Evolutionary conservation across 179 eudicot species (phyloP).

Genomic region (Corrigiola litoralis): DNA sequence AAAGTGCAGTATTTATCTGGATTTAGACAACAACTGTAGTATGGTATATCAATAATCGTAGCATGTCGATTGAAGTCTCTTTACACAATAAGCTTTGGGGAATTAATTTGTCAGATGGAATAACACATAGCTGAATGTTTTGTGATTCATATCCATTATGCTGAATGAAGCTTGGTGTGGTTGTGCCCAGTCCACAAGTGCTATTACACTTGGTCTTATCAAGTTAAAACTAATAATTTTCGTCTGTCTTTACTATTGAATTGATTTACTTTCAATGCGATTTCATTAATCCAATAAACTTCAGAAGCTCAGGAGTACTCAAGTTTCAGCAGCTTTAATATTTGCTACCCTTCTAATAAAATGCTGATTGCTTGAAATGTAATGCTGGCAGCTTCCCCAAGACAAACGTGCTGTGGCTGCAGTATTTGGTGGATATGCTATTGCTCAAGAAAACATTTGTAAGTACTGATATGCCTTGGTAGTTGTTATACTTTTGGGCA

Average conservation of each 20-base stretch:
- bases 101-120: background rate
- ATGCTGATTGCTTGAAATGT: conserved; percentile 1
- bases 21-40: background rate
- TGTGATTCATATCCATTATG: background rate
- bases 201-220: too few relatives aligned
- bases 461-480: conserved; percentile 28
- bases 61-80: background rate
- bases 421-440: conserved; percentile 77
- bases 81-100: background rate
- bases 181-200: too few relatives aligned
- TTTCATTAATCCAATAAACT: too few relatives aligned
- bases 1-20: background rate
- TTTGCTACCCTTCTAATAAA: background rate
- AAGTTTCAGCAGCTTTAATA: too few relatives aligned
- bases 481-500: background rate
- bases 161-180: background rate
- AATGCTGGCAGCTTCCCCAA: conserved; percentile 70
- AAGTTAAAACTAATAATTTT: too few relatives aligned
- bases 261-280: too few relatives aligned
- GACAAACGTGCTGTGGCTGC: conserved; percentile 94
- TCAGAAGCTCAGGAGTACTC: too few relatives aligned
- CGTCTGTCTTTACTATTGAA: too few relatives aligned
- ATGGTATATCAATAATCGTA: background rate
- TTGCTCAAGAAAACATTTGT: conserved; percentile 79
- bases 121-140: too few relatives aligned